Percentiles rank a stretch among this genome's conserved stretches.
Evolutionary conservation across 2,329 filamentous ascomycete species (phyloP).

Genomic region (Epichloe festucae): DNA sequence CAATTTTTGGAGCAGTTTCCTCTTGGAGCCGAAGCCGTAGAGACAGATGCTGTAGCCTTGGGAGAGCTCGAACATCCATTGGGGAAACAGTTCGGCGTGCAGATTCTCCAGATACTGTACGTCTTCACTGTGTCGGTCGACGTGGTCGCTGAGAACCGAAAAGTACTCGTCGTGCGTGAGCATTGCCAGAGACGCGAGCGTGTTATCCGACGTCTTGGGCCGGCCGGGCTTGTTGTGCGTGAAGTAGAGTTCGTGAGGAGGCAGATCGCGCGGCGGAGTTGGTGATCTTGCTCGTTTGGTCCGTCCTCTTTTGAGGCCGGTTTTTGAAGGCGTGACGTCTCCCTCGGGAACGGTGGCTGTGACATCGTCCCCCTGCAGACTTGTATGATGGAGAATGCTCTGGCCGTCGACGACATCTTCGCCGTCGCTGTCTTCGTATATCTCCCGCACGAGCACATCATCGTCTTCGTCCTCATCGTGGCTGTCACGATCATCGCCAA

Average conservation of each 20-base stretch:
- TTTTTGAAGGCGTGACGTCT: constrained; percentile 30
- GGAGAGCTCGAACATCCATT: constrained; percentile 84
- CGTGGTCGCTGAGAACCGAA: constrained; percentile 43
- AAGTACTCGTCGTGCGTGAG: constrained; percentile 93
- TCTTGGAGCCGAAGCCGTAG: constrained; percentile 88
- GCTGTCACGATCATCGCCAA: constrained; percentile 48
- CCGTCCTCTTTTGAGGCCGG: constrained; percentile 6
- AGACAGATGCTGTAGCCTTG: constrained; percentile 82
- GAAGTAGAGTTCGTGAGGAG: constrained; percentile 86
- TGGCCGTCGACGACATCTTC: constrained; percentile 54
- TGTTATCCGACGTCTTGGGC: constrained; percentile 78
- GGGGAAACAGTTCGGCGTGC: constrained; percentile 67
- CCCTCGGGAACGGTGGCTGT: constrained; percentile 12
- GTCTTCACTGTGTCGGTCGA: constrained; percentile 58
- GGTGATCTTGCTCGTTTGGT: constrained; percentile 43
- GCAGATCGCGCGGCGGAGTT: constrained; percentile 68
- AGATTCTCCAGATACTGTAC: constrained; percentile 59
- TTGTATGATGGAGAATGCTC: too few relatives aligned
- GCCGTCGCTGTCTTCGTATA: constrained; percentile 50
- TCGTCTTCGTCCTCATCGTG: constrained; percentile 48
- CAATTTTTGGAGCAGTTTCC: constrained; percentile 60
- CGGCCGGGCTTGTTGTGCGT: constrained; percentile 76
- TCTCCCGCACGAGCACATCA: constrained; percentile 10
- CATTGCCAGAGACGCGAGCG: constrained; percentile 57
- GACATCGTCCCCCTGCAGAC: constrained; percentile 26